phyloP scores from a whole-genome alignment of 1,139 yeast genomes.

The Hyphopichia pseudoburtonii region DNA sequence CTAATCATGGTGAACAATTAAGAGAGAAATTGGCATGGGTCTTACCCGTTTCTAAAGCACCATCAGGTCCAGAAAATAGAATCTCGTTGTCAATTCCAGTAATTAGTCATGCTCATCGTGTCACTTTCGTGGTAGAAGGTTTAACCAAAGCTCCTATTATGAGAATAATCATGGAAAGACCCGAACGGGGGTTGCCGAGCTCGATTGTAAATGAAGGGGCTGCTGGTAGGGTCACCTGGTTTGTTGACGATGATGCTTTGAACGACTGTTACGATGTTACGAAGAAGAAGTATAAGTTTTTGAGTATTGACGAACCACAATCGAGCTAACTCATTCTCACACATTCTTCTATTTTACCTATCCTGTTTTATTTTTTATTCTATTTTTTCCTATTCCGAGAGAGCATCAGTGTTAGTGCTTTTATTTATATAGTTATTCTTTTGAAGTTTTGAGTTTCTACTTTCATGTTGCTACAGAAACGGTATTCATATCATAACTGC shows the following conservation, averaged over 20 bases:
- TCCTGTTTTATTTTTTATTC: neutral
- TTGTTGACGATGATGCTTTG: conserved; percentile 94
- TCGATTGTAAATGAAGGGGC: conserved; percentile 94
- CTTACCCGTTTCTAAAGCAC: conserved; percentile 89
- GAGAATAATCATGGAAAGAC: conserved; percentile 92
- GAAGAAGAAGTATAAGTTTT: conserved; percentile 70
- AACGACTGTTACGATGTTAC: conserved; percentile 74
- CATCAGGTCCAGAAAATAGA: conserved; percentile 84
- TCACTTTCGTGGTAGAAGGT: conserved; percentile 93
- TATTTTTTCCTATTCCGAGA: neutral
- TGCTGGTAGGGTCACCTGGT: conserved; percentile 96
- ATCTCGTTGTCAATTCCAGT: conserved; percentile 94
- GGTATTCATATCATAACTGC: too few species aligned
- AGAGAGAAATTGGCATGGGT: conserved; percentile 96
- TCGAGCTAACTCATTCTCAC: too few species aligned
- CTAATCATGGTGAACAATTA: conserved; percentile 79
- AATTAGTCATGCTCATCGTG: conserved; percentile 89
- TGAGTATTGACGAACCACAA: conserved; percentile 27
- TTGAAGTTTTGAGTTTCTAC: neutral
- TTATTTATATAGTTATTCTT: neutral
- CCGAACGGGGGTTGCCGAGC: conserved; percentile 94
- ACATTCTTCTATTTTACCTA: neutral
- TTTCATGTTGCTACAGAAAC: too few species aligned
- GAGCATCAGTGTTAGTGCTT: neutral
- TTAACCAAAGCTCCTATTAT: conserved; percentile 92